Evolutionary conservation across 306 rosid genomes (phyloP).

Genomic region (Abrus precatorius): DNA sequence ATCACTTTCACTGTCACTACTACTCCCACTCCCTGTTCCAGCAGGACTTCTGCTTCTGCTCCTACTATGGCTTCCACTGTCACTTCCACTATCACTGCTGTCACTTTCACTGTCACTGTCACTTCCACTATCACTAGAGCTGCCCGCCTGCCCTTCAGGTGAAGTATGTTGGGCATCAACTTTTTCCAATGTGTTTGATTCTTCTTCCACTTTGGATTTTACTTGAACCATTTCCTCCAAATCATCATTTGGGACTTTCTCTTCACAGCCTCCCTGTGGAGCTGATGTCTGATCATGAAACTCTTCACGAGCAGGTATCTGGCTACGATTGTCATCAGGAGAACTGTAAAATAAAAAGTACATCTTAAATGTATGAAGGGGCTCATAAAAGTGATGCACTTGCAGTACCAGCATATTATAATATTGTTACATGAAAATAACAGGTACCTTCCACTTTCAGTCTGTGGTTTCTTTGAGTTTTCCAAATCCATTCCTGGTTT

Average conservation of each 20-base stretch:
- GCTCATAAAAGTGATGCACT: constrained; percentile 16
- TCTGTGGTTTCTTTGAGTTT: constrained; percentile 69
- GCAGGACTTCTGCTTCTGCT: constrained; percentile 83
- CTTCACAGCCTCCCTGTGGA: constrained; percentile 62
- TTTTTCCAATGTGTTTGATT: constrained; percentile 60
- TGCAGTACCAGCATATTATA: constrained; percentile 18
- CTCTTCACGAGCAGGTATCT: constrained; percentile 62
- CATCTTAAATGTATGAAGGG: constrained; percentile 39
- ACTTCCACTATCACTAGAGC: constrained; percentile 88
- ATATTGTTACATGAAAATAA: constrained; percentile 36
- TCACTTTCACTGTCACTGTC: constrained; percentile 92
- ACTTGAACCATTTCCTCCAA: constrained; percentile 60
- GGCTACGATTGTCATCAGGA: constrained; percentile 74
- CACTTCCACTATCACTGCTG: constrained; percentile 90
- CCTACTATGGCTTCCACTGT: constrained; percentile 87
- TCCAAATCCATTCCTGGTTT: constrained; percentile 73
- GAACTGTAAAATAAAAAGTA: constrained; percentile 64
- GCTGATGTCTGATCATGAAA: constrained; percentile 66
- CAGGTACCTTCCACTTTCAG: constrained; percentile 84
- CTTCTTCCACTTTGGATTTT: constrained; percentile 64
- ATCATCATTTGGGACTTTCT: constrained; percentile 58
- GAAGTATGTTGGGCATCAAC: constrained; percentile 65
- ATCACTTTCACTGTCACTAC: constrained; percentile 94
- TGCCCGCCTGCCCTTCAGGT: constrained; percentile 81
- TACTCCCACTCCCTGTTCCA: constrained; percentile 84